Base-by-base conservation (phyloP, 768 basidiomycete species). In the Ephemerocybe angulata region DNA sequence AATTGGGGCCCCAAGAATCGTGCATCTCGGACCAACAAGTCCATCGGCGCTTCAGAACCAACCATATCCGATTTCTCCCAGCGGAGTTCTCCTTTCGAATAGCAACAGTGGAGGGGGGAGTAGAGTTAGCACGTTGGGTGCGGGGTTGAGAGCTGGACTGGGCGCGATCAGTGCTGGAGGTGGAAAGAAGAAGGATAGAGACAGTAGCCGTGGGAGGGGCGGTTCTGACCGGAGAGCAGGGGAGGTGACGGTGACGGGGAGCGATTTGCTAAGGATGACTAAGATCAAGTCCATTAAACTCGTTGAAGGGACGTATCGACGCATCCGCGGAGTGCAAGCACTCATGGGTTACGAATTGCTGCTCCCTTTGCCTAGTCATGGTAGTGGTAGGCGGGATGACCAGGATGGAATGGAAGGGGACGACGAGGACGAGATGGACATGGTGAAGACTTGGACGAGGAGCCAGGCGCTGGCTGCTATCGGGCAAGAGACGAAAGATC, bases 261-360 rank as follows among this genome's bases (percentile, higher is more conserved):
- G 55, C 3, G 62, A 50, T 33, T 15, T 69, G 52, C 65, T 72
- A 3, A 72, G 73, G 50, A 71, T 74, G 27, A 73, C 72, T 22
- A 74, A 71, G 24, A 74, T 89, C 38, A 77, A 73, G 56, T 84
- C 82, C 1, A 47, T 74, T 4, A 62, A 72, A 19, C 78, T 90
- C 1, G 71, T 82, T n/a, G 73, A 71, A 31, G 76, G 71, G 31
- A 88, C 86, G 13, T 86, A 85, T 61, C 73, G 73, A 30, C 72
- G 86, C 27, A 80, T 90, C 24, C 74, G 87, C 19, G 65, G 78
- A 2, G 83, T 86, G 22, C 87, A 88, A 67, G 72, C 71, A 12
- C 76, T 73, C 50, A 77, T 88, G 76, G 87, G 87, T 2, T 89
- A 88, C 65, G 73, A 78, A 15, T 65, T 71, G 3, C 66, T 87